Evolutionary conservation across 345 rosid species (phyloP).

Genomic region (Gossypium stocksii): DNA sequence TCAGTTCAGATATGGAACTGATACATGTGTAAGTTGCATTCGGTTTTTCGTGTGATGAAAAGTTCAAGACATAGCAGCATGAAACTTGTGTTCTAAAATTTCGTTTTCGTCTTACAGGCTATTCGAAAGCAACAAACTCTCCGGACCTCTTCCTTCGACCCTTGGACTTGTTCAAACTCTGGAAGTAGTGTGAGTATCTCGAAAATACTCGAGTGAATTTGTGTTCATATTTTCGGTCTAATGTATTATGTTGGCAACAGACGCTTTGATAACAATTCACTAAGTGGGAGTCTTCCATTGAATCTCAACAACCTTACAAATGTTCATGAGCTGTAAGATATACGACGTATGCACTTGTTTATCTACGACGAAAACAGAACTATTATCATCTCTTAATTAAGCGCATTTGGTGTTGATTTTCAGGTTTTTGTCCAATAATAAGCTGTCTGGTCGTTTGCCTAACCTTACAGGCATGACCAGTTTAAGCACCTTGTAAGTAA

Average conservation of each 20-base stretch:
- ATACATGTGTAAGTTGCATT: conserved; percentile 67
- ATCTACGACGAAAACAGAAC: background rate
- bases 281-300: conserved; percentile 55
- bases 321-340: conserved; percentile 61
- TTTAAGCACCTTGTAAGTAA: conserved; percentile 66
- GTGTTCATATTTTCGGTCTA: background rate
- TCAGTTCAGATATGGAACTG: conserved; percentile 59
- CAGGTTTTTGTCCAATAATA: conserved; percentile 75
- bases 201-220: conserved; percentile 5
- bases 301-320: conserved; percentile 50
- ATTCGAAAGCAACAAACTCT: conserved; percentile 62
- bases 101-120: conserved; percentile 41
- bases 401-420: conserved; percentile 2
- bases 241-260: conserved; percentile 34
- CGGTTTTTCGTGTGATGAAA: background rate
- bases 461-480: conserved; percentile 44
- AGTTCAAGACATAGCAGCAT: background rate
- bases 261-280: conserved; percentile 63
- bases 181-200: conserved; percentile 68
- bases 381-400: background rate
- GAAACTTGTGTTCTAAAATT: background rate
- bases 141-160: conserved; percentile 52
- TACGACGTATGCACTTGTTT: background rate
- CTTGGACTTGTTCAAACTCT: conserved; percentile 55
- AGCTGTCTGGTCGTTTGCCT: conserved; percentile 53